Evolutionary conservation across 305 asterid species (phyloP), one percentile per base, ranked within the genome.

Genomic region (Fraxinus dipetala): DNA sequence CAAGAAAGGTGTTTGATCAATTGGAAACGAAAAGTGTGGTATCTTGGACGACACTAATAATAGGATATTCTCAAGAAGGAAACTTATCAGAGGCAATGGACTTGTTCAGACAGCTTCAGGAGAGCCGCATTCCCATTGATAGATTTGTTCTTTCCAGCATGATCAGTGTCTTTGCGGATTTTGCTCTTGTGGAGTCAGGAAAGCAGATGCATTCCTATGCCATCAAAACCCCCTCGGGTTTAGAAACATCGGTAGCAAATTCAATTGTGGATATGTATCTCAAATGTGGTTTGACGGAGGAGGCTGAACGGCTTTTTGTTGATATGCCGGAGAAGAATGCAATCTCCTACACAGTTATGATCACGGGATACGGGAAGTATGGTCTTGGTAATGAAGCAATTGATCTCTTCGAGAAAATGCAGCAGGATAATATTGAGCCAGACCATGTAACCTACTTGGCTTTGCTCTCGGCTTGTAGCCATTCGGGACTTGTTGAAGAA

Each of bases 391-490:
- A 73, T 43, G 87, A 89, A 86, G 97, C 97, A 40, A 84, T 88
- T 32, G 84, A 45, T 30, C 83, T 91, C 63, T 92, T 91, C 88
- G 80, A 85, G 85, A 80, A 85, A 80, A 92, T 92, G 97, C 83
- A 76, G 72, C 45, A 35, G 13, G 81, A 85, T 75, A 81, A 86
- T 36, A 79, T 90, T 67, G 89, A 86, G 82, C 92, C 92, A 5
- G 95, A 91, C 73, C 88, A 69, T n/a, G 91, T 91, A 43, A 84
- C 93, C 16, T 91, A 88, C 88, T 88, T 90, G 86, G 93, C 93
- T 67, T 75, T 92, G 69, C 90, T 92, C 69, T 87, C 91, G 31
- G 93, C 97, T 81, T 92, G 95, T 80, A 90, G 93, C 80, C 97
- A 91, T 74, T 85, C 92, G 10, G 95, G 95, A 40, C 91, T 92